Base-by-base conservation (phyloP, 768 basidiomycete genomes). In the Podaxis sp. region DNA sequence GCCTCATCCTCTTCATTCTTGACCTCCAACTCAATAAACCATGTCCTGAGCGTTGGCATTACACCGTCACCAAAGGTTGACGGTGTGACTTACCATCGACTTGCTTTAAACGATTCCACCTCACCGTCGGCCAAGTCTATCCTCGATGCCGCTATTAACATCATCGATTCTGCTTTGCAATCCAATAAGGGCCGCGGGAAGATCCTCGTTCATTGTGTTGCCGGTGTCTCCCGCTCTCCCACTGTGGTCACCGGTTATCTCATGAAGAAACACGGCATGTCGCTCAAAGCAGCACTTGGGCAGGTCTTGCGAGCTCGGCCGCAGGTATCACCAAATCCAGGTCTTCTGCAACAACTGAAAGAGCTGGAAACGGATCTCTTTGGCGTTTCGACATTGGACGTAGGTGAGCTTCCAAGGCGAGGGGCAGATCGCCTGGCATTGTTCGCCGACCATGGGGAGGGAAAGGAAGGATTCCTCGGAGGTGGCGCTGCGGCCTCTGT, bases 221-320 rank as follows among this genome's bases (percentile, higher is more conserved):
- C 79, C 1, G 81, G 72, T 12, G 74, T 82, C 7, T 82, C 79
- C 2, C 77, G 81, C n/a, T 79, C 79, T 8, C 81, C 80, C 1
- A 76, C 71, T 8, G 63, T 82, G 43, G 72, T 80, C 55, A 68
- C 71, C 1, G 79, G 72, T 24, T 82, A 80, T 61, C 69, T 81
- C 19, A 77, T 82, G 76, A 73, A 71, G 51, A 54, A 63, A 49
- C 66, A 63, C 11, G 69, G 66, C 1, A 77, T 81, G 77, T 51
- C 73, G 15, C 69, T 81, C 55, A 76, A 71, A 47, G 71, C 58
- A 5, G 80, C 80, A 1, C 65, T 82, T 33, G 74, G 74, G 5
- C 64, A 59, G 9, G 72, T 82, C 51, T 53, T 78, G 12, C 65
- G 64, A 6, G 74, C 71, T 0, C 67, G 80, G n/a, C 74, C 78